phyloP scores from a whole-genome alignment of 2,329 filamentous ascomycete genomes.

The Lojkania enalia region DNA sequence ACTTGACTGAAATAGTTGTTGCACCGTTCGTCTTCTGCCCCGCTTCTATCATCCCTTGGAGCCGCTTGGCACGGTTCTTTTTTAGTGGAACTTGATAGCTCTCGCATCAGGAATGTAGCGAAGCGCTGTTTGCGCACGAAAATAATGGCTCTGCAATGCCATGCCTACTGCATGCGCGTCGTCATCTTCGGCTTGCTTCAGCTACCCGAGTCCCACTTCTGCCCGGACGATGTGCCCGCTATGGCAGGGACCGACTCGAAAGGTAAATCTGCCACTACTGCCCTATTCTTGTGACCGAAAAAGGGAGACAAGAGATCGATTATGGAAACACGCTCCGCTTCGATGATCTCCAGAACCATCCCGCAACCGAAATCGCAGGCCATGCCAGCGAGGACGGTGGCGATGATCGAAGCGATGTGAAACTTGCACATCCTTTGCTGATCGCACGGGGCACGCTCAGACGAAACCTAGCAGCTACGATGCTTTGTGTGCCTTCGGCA shows the following conservation, averaged over 20 bases:
- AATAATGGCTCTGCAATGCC: neutral
- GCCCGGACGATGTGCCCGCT: neutral
- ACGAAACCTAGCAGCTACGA: too few species aligned
- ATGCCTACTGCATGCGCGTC: conserved; percentile 6
- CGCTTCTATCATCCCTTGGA: neutral
- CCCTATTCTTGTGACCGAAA: too few species aligned
- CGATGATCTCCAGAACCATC: conserved; percentile 27
- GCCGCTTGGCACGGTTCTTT: neutral
- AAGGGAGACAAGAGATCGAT: too few species aligned
- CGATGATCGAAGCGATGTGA: conserved; percentile 18
- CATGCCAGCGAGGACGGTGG: conserved; percentile 12
- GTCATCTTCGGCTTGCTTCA: neutral
- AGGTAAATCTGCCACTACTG: too few species aligned
- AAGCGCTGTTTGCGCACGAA: conserved; percentile 22
- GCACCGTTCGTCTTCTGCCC: neutral
- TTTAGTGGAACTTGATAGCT: neutral
- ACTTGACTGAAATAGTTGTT: too few species aligned
- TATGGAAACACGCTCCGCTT: neutral
- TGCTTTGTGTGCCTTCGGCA: too few species aligned
- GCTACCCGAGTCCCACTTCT: neutral
- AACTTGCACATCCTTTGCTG: conserved; percentile 14
- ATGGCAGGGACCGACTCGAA: neutral
- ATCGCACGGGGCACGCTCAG: too few species aligned
- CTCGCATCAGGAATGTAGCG: conserved; percentile 8
- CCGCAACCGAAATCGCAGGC: conserved; percentile 25